phyloP scores from a whole-genome alignment of 345 rosid genomes.

The Eucalyptus caleyi region DNA sequence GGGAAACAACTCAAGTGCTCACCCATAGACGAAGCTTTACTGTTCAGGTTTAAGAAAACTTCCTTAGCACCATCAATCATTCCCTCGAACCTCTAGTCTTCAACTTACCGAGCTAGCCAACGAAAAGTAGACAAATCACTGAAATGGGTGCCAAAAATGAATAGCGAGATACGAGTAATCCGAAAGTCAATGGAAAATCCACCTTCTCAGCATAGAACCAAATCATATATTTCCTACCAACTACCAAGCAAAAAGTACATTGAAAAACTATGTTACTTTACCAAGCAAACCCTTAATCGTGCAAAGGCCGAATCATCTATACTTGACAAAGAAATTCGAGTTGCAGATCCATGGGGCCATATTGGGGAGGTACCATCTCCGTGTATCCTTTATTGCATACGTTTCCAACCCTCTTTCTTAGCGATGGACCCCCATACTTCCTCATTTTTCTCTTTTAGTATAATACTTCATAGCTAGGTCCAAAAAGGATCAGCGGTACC shows the following conservation, averaged over 20 bases:
- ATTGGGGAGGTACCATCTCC: background rate
- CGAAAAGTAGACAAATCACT: background rate
- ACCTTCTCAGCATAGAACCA: background rate
- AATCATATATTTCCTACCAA: background rate
- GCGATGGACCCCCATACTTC: background rate
- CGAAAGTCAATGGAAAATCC: background rate
- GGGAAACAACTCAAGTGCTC: background rate
- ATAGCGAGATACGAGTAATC: background rate
- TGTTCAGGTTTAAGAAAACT: background rate
- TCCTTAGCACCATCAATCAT: background rate
- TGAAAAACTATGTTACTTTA: background rate
- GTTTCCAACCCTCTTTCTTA: background rate
- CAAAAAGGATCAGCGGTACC: background rate
- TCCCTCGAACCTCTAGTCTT: background rate
- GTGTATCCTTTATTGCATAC: background rate
- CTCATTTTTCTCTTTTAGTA: background rate
- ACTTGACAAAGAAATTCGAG: background rate
- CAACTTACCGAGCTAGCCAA: background rate
- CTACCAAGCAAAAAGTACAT: background rate
- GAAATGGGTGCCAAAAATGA: background rate
- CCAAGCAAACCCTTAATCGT: background rate
- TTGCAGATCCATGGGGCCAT: background rate
- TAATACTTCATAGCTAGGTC: background rate
- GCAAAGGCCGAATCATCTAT: background rate
- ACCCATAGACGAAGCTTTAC: background rate